phyloP scores from a whole-genome alignment of 2,329 filamentous ascomycete species.

The Fusarium siculi region DNA sequence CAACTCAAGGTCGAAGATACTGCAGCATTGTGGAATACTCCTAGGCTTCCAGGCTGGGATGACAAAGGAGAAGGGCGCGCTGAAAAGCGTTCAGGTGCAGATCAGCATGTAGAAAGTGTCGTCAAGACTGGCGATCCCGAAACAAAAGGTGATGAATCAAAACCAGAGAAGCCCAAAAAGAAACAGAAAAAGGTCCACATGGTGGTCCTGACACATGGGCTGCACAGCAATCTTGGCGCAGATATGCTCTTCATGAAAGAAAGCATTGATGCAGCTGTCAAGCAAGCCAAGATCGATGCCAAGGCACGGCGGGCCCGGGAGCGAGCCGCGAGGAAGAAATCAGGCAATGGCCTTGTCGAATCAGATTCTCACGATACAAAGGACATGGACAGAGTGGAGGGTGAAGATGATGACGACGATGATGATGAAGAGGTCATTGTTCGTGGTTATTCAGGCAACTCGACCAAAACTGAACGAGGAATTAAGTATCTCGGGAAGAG shows the following conservation, averaged over 20 bases:
- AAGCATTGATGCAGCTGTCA: slow-evolving; percentile 88
- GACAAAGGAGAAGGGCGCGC: slow-evolving; percentile 51
- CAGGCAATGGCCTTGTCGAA: slow-evolving; percentile 8
- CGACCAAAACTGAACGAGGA: slow-evolving; percentile 88
- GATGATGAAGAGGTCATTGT: slow-evolving; percentile 89
- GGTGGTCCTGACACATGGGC: slow-evolving; percentile 90
- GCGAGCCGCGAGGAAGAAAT: slow-evolving; percentile 48
- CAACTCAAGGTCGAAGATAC: slow-evolving; percentile 87
- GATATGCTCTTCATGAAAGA: slow-evolving; percentile 99
- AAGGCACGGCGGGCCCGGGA: slow-evolving; percentile 67
- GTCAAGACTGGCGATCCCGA: slow-evolving; percentile 49
- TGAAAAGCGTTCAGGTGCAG: slow-evolving; percentile 36
- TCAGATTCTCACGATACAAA: slow-evolving; percentile 30
- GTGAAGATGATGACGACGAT: slow-evolving; percentile 58
- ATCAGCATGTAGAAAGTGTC: slow-evolving; percentile 49
- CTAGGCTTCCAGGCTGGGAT: slow-evolving; percentile 76
- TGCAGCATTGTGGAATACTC: slow-evolving; percentile 90
- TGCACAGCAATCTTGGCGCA: slow-evolving; percentile 94
- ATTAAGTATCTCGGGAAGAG: slow-evolving; percentile 98
- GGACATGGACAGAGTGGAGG: slow-evolving; percentile 50
- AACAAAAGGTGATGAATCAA: slow-evolving; percentile 38
- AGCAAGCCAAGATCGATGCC: slow-evolving; percentile 76
- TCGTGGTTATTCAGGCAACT: slow-evolving; percentile 89
- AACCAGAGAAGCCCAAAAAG: slow-evolving; percentile 58
- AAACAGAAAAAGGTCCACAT: slow-evolving; percentile 86